Evolutionary conservation across 139 green algal genomes (phyloP).

Genomic region (Volvox reticuliferus): DNA sequence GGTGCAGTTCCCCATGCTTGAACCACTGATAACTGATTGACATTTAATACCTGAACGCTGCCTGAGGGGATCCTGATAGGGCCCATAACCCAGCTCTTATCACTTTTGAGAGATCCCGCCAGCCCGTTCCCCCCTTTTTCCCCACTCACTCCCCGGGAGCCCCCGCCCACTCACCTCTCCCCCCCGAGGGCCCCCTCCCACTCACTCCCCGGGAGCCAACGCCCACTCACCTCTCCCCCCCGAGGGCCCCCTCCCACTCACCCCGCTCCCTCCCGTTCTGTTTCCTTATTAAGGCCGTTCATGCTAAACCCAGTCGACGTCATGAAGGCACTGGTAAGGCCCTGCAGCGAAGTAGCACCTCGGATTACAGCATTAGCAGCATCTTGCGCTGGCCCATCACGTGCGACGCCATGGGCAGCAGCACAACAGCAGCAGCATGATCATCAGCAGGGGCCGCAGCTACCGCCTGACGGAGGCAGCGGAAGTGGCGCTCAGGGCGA

Average conservation of each 20-base stretch:
- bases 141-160: too few relatives aligned
- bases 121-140: too few relatives aligned
- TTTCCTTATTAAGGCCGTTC: not conserved
- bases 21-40: too few relatives aligned
- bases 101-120: too few relatives aligned
- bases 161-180: not conserved
- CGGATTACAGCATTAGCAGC: not conserved
- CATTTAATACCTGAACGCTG: too few relatives aligned
- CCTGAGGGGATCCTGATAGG: too few relatives aligned
- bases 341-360: not conserved
- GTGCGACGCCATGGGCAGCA: not conserved
- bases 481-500: too few relatives aligned
- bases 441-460: not conserved
- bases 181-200: not conserved
- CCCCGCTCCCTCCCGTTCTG: not conserved
- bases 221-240: not conserved
- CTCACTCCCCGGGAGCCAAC: too few relatives aligned
- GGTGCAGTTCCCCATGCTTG: too few relatives aligned
- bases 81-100: too few relatives aligned
- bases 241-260: not conserved
- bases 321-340: slow-evolving; percentile 14
- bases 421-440: not conserved
- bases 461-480: not conserved
- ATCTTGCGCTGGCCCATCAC: not conserved
- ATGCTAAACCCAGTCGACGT: slow-evolving; percentile 40